Percentiles rank a stretch among this genome's conserved stretches.
These are phyloP conservation scores for Stagonosporopsis tanaceti DNA, from an alignment of 2,329 filamentous ascomycete genomes.

Conservation along the genomic window DNA sequence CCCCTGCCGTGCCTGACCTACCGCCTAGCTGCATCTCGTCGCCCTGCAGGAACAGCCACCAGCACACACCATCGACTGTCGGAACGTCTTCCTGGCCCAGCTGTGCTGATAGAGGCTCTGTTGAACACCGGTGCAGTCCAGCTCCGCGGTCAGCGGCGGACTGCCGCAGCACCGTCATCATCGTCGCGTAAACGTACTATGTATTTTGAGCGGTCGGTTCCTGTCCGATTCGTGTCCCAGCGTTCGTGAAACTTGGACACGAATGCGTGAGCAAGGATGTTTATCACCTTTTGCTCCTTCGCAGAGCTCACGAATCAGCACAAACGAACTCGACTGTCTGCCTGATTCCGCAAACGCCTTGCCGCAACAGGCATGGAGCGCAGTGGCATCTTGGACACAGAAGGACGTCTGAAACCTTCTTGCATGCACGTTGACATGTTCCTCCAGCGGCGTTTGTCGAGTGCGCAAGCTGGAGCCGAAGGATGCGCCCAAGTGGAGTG, in stretches of 20 bases:
- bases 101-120: conserved; percentile 4
- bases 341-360: conserved; percentile 19
- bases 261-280: conserved; percentile 29
- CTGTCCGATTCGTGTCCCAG: conserved; percentile 17
- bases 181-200: neutral
- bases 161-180: neutral
- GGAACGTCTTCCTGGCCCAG: conserved; percentile 13
- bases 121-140: conserved; percentile 2
- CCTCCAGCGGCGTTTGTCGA: conserved; percentile 12
- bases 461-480: conserved; percentile 11
- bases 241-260: conserved; percentile 31
- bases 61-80: conserved; percentile 11
- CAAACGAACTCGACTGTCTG: conserved; percentile 23
- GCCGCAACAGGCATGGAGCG: conserved; percentile 18
- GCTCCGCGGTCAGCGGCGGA: neutral
- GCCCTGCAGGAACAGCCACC: conserved; percentile 30
- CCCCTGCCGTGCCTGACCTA: conserved; percentile 23
- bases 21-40: conserved; percentile 24
- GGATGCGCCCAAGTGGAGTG: conserved; percentile 16
- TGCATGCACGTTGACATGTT: conserved; percentile 15
- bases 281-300: conserved; percentile 34
- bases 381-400: conserved; percentile 9
- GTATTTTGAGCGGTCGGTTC: neutral
- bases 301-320: conserved; percentile 33
- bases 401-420: conserved; percentile 16